Conservation (phyloP, 1,284 basidiomycete genomes). For the Sanghuangporus sanghuang region DNA sequence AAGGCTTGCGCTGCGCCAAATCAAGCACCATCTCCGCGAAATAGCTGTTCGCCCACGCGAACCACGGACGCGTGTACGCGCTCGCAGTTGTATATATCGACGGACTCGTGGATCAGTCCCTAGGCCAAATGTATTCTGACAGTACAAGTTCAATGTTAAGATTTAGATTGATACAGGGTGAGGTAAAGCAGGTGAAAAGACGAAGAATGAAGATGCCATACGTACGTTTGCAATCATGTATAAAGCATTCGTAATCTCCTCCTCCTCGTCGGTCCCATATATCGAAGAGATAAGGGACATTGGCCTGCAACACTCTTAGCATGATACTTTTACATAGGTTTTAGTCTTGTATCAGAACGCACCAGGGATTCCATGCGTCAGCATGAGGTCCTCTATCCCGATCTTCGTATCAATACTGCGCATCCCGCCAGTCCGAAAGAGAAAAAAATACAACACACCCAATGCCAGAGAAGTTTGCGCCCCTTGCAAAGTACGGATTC, state of each 20-base stretch:
- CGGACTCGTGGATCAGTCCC: slow-evolving; percentile 75
- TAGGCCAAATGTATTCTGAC: slow-evolving; percentile 60
- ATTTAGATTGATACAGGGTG: neutral
- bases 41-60: slow-evolving; percentile 79
- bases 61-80: slow-evolving; percentile 73
- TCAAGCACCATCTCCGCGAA: slow-evolving; percentile 78
- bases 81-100: slow-evolving; percentile 53
- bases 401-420: neutral
- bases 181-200: neutral
- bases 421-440: neutral
- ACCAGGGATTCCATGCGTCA: slow-evolving; percentile 69
- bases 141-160: neutral
- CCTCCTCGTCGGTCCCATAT: slow-evolving; percentile 66
- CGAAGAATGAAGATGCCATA: neutral
- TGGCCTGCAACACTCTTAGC: slow-evolving; percentile 40
- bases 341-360: neutral
- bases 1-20: slow-evolving; percentile 66
- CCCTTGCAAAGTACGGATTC: slow-evolving; percentile 68
- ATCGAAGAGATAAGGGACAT: slow-evolving; percentile 75
- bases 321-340: slow-evolving; percentile 13
- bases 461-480: slow-evolving; percentile 59
- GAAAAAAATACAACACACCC: slow-evolving; percentile 46
- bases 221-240: slow-evolving; percentile 38
- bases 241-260: slow-evolving; percentile 56
- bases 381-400: slow-evolving; percentile 62